phyloP scores from a whole-genome alignment of 768 basidiomycete genomes.

The Cystobasidium ongulense region DNA sequence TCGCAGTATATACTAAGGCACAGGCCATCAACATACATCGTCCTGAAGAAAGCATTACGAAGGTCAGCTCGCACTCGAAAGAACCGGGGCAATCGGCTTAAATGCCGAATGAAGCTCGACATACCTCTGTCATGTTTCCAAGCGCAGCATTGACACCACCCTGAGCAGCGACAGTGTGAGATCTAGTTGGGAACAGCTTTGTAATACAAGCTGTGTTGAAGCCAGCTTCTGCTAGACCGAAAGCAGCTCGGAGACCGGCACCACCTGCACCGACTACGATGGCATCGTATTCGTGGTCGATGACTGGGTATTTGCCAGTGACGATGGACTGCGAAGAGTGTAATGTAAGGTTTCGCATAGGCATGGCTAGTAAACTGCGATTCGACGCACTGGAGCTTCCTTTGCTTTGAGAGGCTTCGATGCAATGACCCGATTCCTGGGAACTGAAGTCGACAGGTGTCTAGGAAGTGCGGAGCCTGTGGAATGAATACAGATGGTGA shows the following conservation, averaged over 20 bases:
- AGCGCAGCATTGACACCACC: conserved; percentile 98
- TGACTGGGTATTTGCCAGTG: conserved; percentile 78
- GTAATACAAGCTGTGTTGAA: conserved; percentile 97
- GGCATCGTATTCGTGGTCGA: conserved; percentile 96
- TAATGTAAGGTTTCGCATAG: conserved; percentile 19
- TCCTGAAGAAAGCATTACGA: neutral
- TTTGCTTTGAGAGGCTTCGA: conserved; percentile 70
- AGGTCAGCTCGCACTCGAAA: neutral
- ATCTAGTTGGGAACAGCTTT: conserved; percentile 95
- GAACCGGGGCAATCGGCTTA: neutral
- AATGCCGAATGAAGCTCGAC: conserved; percentile 91
- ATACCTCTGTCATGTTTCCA: conserved; percentile 87
- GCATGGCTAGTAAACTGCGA: neutral
- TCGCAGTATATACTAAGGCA: neutral
- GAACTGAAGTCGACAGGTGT: conserved; percentile 56
- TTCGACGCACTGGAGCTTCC: conserved; percentile 60
- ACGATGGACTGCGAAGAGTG: conserved; percentile 52
- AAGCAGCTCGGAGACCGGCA: conserved; percentile 94
- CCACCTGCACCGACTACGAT: conserved; percentile 98
- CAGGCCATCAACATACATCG: neutral
- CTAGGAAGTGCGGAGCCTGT: conserved; percentile 37
- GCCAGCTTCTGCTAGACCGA: conserved; percentile 94
- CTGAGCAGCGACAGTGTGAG: conserved; percentile 98
- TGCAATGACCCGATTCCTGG: conserved; percentile 57
- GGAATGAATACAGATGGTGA: neutral